A percentile compares a stretch with the other conserved stretches of the same genome.
Evolutionary conservation across 148 eudicot species (phyloP).

Genomic region (Drosera capensis): DNA sequence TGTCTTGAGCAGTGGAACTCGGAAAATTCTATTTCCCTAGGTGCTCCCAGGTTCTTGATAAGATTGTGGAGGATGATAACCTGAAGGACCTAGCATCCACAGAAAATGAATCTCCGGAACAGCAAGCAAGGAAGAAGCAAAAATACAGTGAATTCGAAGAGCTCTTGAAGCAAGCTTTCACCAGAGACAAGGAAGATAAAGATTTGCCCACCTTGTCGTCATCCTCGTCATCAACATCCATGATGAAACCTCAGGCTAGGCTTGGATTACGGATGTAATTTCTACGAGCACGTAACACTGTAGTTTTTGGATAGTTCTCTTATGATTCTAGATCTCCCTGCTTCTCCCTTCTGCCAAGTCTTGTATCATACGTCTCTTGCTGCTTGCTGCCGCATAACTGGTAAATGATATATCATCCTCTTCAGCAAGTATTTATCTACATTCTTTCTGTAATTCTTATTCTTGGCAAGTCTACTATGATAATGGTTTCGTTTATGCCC

Average conservation of each 20-base stretch:
- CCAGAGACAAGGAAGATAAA: slow-evolving; percentile 2
- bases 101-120: slow-evolving; percentile 6
- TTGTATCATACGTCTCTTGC: too few relatives aligned
- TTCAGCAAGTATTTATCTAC: too few relatives aligned
- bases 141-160: slow-evolving; percentile 6
- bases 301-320: not conserved
- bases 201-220: slow-evolving; percentile 4
- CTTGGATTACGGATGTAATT: slow-evolving; percentile 1
- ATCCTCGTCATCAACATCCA: slow-evolving; percentile 7
- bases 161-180: slow-evolving; percentile 1
- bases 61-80: slow-evolving; percentile 7
- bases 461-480: too few relatives aligned
- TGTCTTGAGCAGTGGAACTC: not conserved
- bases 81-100: slow-evolving; percentile 6
- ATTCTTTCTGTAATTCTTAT: too few relatives aligned
- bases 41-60: slow-evolving; percentile 7
- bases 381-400: too few relatives aligned
- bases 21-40: slow-evolving; percentile 7
- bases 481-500: too few relatives aligned
- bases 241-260: slow-evolving; percentile 3
- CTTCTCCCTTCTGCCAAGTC: not conserved
- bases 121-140: slow-evolving; percentile 3
- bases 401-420: too few relatives aligned
- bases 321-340: not conserved
- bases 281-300: not conserved